These are phyloP conservation scores for Pseudonectria buxi DNA, from an alignment of 2,329 filamentous ascomycete species.

Conservation along the genomic window DNA sequence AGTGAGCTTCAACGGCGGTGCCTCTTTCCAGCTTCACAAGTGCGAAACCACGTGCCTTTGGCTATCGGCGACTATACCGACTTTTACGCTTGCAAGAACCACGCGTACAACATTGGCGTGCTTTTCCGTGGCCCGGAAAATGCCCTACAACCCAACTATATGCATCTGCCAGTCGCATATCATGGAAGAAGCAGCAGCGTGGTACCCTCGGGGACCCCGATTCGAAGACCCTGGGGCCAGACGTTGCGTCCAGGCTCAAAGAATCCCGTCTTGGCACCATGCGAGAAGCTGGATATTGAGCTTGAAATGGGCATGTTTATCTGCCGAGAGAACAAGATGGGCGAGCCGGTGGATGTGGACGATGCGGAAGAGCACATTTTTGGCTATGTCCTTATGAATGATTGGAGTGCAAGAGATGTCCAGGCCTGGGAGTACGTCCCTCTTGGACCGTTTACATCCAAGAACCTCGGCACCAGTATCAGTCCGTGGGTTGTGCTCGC, in stretches of 20 bases:
- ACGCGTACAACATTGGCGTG: slow-evolving; percentile 63
- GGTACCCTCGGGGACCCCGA: slow-evolving; percentile 65
- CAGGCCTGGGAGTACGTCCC: slow-evolving; percentile 57
- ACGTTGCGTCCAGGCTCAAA: slow-evolving; percentile 44
- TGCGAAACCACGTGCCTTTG: slow-evolving; percentile 67
- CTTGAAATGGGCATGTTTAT: slow-evolving; percentile 73
- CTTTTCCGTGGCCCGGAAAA: slow-evolving; percentile 69
- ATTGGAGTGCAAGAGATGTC: slow-evolving; percentile 58
- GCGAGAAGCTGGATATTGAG: slow-evolving; percentile 64
- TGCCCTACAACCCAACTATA: slow-evolving; percentile 75
- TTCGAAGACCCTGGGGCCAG: slow-evolving; percentile 68
- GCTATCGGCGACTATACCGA: slow-evolving; percentile 78
- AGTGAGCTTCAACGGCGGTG: slow-evolving; percentile 22
- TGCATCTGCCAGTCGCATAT: slow-evolving; percentile 72
- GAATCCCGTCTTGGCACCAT: slow-evolving; percentile 52
- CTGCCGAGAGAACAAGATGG: slow-evolving; percentile 57
- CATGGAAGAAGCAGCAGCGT: slow-evolving; percentile 73
- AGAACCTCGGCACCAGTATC: slow-evolving; percentile 54
- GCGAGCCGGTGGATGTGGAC: slow-evolving; percentile 57
- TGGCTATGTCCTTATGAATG: slow-evolving; percentile 59
- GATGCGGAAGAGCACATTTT: slow-evolving; percentile 68
- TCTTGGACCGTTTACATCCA: slow-evolving; percentile 55
- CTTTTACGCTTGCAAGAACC: slow-evolving; percentile 74
- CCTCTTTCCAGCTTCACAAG: slow-evolving; percentile 31
- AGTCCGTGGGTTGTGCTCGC: slow-evolving; percentile 57